phyloP scores from a whole-genome alignment of 441 rosid species.

The Sinapis alba region DNA sequence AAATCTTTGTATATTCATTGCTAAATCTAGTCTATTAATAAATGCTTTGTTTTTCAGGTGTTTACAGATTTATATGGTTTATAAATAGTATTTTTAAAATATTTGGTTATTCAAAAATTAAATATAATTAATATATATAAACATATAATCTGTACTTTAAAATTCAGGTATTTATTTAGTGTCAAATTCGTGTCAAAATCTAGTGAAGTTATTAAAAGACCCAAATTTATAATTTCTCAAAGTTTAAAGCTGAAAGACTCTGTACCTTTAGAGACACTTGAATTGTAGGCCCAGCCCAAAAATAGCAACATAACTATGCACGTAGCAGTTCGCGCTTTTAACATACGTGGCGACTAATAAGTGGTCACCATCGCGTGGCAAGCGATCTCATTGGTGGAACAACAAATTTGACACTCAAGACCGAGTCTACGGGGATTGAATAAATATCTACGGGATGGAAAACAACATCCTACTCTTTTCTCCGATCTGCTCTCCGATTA shows the following conservation, averaged over 20 bases:
- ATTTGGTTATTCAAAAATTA: too few relatives aligned
- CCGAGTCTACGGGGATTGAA: slow-evolving; percentile 40
- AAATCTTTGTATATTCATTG: too few relatives aligned
- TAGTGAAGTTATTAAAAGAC: not conserved
- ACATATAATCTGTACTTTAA: too few relatives aligned
- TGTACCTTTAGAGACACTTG: not conserved
- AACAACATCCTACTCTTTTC: not conserved
- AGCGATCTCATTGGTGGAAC: slow-evolving; percentile 54
- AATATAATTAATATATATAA: too few relatives aligned
- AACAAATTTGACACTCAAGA: slow-evolving; percentile 36
- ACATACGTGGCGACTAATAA: slow-evolving; percentile 42
- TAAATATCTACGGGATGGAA: slow-evolving; percentile 27
- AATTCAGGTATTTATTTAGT: too few relatives aligned
- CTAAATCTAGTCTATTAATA: too few relatives aligned
- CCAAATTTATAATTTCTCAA: not conserved
- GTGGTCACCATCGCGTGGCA: slow-evolving; percentile 54
- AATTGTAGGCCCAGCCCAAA: not conserved
- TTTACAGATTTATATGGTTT: too few relatives aligned
- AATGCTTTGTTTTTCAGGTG: too few relatives aligned
- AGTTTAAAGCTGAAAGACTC: not conserved
- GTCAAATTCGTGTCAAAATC: too few relatives aligned
- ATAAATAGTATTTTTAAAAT: too few relatives aligned
- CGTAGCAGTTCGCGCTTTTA: slow-evolving; percentile 14
- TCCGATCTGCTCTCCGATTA: slow-evolving; percentile 45
- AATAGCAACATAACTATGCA: slow-evolving; percentile 11